phyloP scores from a whole-genome alignment of 768 basidiomycete genomes.

The Phylloporus arenicola region DNA sequence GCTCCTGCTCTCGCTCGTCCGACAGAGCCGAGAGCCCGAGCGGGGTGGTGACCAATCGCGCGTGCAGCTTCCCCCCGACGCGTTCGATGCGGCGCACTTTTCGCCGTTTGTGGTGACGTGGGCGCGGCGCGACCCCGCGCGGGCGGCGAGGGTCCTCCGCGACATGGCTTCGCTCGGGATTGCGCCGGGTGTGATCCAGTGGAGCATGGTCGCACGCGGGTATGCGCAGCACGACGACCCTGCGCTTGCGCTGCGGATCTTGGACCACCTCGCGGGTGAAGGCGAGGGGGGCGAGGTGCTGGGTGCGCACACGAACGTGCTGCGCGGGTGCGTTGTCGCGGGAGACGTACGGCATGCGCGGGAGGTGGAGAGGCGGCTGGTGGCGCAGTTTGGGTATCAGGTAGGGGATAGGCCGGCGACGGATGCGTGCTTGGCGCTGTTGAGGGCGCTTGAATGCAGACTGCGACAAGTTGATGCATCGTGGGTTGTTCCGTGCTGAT shows the following conservation, averaged over 20 bases:
- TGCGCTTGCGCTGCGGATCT: slow-evolving; percentile 33
- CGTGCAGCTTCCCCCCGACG: slow-evolving; percentile 21
- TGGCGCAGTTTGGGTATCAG: slow-evolving; percentile 17
- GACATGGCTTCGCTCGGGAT: slow-evolving; percentile 51
- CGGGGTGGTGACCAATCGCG: background rate
- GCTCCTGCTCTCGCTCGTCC: slow-evolving; percentile 32
- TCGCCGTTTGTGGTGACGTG: slow-evolving; percentile 48
- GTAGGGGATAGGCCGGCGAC: slow-evolving; percentile 21
- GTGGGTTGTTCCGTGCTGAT: background rate
- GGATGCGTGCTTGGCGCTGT: slow-evolving; percentile 16
- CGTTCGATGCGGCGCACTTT: slow-evolving; percentile 40
- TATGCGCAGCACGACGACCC: slow-evolving; percentile 40
- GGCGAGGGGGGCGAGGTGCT: slow-evolving; percentile 12
- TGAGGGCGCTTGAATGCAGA: slow-evolving; percentile 17
- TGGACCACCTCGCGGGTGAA: slow-evolving; percentile 33
- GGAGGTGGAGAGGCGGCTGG: slow-evolving; percentile 27
- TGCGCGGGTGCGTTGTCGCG: slow-evolving; percentile 35
- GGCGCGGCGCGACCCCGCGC: slow-evolving; percentile 24
- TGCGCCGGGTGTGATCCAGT: slow-evolving; percentile 41
- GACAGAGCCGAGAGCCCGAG: slow-evolving; percentile 1
- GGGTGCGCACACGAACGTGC: slow-evolving; percentile 34
- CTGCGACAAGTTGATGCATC: background rate
- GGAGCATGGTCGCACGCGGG: slow-evolving; percentile 43
- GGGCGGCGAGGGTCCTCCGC: slow-evolving; percentile 38
- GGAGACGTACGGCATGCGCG: slow-evolving; percentile 27